Evolutionary conservation across 2,329 filamentous ascomycete genomes (phyloP), one percentile per base, ranked within the genome.

Genomic region (Falciphora oryzae): DNA sequence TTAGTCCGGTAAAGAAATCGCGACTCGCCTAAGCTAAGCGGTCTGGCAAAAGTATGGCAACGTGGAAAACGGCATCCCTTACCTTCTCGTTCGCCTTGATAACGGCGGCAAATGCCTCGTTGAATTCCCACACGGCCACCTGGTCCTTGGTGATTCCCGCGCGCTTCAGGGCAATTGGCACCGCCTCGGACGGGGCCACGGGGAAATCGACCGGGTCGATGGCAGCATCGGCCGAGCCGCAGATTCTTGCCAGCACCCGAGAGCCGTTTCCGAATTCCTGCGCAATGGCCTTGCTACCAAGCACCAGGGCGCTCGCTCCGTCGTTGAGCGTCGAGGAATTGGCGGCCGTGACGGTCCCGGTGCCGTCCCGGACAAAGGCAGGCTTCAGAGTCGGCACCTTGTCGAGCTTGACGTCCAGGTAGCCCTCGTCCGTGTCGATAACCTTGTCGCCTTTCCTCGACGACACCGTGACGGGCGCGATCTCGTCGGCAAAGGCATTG

Each of bases 41-140:
- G 32, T 2, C 29, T 29, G 29, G 29, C 6, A 58, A 16, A 53
- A 62, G 65, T 65, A 68, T 68, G 64, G 64, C 38, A 64, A 31
- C 25, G 28, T 11, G 22, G 11, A 32, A 28, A 16, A 16, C 32
- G 29, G 44, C n/a, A 28, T 31, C 67, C 35, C 69, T 67, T 72
- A 89, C 89, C 85, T 96, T 93, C 72, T 92, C 89, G 73, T 98
- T 97, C 57, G 94, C 93, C 75, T 95, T 93, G 76, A 97, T 95
- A 35, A 97, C 93, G 5, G 91, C 92, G 32, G 95, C 94, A 74
- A 99, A 99, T 0, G 95, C 95, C 79, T 99, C 95, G 76, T 99
- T 99, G 78, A 99, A 97, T 76, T 98, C 95, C 94, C 95, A 98
- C 28, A 97, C 81, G 6, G 94, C 89, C 59, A 99, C 92, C 76